phyloP scores from a whole-genome alignment of 805 yeast genomes.

The Ogataea parapolymorpha region DNA sequence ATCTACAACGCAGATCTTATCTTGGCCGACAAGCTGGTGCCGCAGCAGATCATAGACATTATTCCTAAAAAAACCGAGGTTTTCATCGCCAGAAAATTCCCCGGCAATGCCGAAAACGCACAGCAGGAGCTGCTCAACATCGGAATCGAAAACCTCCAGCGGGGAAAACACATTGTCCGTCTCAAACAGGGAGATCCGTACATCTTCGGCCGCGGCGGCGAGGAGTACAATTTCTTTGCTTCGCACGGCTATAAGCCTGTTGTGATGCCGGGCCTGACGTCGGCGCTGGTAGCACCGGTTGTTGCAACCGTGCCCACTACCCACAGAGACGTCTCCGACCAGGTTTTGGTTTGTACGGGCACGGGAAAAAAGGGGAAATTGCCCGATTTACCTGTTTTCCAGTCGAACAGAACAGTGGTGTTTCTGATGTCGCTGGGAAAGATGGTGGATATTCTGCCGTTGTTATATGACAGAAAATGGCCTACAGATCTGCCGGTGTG shows the following conservation, averaged over 20 bases:
- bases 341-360: constrained; percentile 90
- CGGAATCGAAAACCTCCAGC: constrained; percentile 61
- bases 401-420: constrained; percentile 70
- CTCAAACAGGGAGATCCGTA: constrained; percentile 97
- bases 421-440: constrained; percentile 90
- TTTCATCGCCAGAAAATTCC: constrained; percentile 89
- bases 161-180: constrained; percentile 79
- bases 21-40: constrained; percentile 89
- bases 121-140: constrained; percentile 76
- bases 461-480: constrained; percentile 55
- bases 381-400: constrained; percentile 76
- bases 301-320: constrained; percentile 85
- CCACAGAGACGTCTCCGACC: constrained; percentile 88
- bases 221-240: constrained; percentile 71
- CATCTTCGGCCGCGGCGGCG: constrained; percentile 95
- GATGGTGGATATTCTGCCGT: constrained; percentile 51
- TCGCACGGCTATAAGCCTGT: constrained; percentile 64
- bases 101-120: constrained; percentile 94
- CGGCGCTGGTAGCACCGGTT: constrained; percentile 86
- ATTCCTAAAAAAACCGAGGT: constrained; percentile 74
- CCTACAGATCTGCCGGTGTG: constrained; percentile 71
- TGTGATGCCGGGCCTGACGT: constrained; percentile 85
- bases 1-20: constrained; percentile 80
- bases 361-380: constrained; percentile 85
- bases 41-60: constrained; percentile 76